Evolutionary conservation across 2,329 filamentous ascomycete species (phyloP), one percentile per base, ranked within the genome.

Genomic region (Colletotrichum somersetense): DNA sequence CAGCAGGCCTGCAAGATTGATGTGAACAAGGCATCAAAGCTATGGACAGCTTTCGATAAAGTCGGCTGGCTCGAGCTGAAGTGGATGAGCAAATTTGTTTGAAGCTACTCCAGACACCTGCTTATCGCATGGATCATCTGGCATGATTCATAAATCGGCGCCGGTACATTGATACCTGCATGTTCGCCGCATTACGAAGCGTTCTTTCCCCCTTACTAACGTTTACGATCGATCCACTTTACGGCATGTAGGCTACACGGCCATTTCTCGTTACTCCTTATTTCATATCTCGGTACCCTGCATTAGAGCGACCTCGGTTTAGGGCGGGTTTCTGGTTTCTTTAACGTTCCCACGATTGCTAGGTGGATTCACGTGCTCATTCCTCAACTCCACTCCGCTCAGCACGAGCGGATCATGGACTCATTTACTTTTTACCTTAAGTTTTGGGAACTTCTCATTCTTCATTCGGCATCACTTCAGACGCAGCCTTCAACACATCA

Each of bases 1-100:
- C 96, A 98, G 81, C 93, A 97, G 80, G 94, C 94, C n/a, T 97
- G 94, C 88, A 97, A 97, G 85, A 97, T 98, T 75, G 96, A 98
- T 78, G 96, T 98, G 80, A 98, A 98, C 86, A 98, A 98, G 85
- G 94, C 95, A 3, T 97, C 94, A 75, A 96, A 96, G 81, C 86
- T 98, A 58, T 97, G 94, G 93, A 91, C 91, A 48, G 94, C 94
- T 7, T 98, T 94, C 79, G 93, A 97, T 62, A 92, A 91, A 77
- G 93, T 96, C 48, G 93, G 92, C 76, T 97, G 95, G 94, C 90
- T 97, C 74, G 86, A 92, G 6, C 79, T 84, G 20, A 75, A 80
- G 4, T 87, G 84, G 83, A 82, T 89, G 73, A 77, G 74, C 20
- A 73, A 72, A 16, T 82, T 79, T 72, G 42, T 82, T 30, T 82